Base-by-base conservation (phyloP, 306 rosid species). In the Clitoria ternatea region DNA sequence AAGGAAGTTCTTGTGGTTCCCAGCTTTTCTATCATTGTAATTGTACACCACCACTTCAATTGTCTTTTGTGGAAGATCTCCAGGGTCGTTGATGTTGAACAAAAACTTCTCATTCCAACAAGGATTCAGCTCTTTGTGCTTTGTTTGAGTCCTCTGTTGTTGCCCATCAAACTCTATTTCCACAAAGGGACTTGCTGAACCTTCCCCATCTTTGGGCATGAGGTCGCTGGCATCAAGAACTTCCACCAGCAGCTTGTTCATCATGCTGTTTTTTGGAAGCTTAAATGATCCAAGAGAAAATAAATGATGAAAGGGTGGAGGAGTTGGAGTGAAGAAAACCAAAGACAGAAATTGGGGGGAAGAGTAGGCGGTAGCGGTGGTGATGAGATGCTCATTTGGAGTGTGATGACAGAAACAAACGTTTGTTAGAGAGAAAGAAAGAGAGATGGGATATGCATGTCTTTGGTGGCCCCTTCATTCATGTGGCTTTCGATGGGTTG, bases 141-240 rank as follows among this genome's bases (percentile, higher is more conserved):
- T 94, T 20, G 92, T 87, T 18, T 66, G 87, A 37, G 96, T 94
- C 12, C 82, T 71, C 56, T 85, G 89, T 17, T 27, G 56, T 43
- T 94, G 89, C 10, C 49, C 84, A 35, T 81, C 95, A 49, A 94
- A 89, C 23, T 75, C 65, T 0, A 90, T 83, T 29, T 90, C 91
- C 0, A 87, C 98, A 48, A 77, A 94, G 24, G 98, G 95, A 71
- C 84, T 90, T 0, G 97, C 82, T 13, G 86, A 85, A 13, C 90
- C 96, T n/a, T 85, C 83, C 50, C 86, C 92, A 62, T 93, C 96
- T 76, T 89, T 91, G 35, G 96, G 89, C 88, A 83, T 85, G 4
- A 94, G 89, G 83, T 84, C 89, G 20, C 82, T 70, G 0, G 98
- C 98, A 35, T 84, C 86, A 15, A 85, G 83, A 42, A 90, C 87